Base-by-base conservation (phyloP, 106 monocot genomes). In the Apostasia shenzhenica region DNA sequence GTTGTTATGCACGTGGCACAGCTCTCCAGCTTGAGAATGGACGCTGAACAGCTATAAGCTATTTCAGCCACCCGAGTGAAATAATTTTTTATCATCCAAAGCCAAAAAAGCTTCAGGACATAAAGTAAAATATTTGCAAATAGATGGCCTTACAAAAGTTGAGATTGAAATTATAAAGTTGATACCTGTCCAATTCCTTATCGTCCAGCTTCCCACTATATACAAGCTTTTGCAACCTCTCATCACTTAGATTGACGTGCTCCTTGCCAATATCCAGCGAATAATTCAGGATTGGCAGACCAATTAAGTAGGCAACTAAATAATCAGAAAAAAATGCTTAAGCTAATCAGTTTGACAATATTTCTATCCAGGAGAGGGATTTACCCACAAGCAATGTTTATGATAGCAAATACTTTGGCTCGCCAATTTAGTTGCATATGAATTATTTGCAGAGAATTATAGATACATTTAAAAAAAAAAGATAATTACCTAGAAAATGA, bases 241-340 rank as follows among this genome's bases (percentile, higher is more conserved):
- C 92, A 70, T 89, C 92, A 26, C 89, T 70, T 66, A 97, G 79
- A 71, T 97, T 97, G n/a, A 97, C 89, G 77, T 92, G 89, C 57
- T 97, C 97, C 72, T 97, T 97, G 49, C 97, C 97, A 66, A 97
- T 87, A 69, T 97, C 92, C 69, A 97, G 71, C 14, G 97, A 92
- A 70, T 97, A 97, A 46, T 81, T 87, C 82, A 97, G 71, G 60
- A 97, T 92, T 11, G 97, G 97, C 14, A 97, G 66, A 49, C 97
- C 97, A 70, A 87, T 83, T 81, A 99, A 78, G 72, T 99, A 99
- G 26, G 92, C 89, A 74, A 92, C 97, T 99, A 67, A 59, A 59
- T 5, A 40, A 44, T 62, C 10, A 62, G 62, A 45, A 62, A 45
- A 11, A 62, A 0, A 3, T 12, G n/a, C 45, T 12, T 62, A 13